Evolutionary conservation across 345 rosid genomes (phyloP).

Genomic region (Sonneratia alba): DNA sequence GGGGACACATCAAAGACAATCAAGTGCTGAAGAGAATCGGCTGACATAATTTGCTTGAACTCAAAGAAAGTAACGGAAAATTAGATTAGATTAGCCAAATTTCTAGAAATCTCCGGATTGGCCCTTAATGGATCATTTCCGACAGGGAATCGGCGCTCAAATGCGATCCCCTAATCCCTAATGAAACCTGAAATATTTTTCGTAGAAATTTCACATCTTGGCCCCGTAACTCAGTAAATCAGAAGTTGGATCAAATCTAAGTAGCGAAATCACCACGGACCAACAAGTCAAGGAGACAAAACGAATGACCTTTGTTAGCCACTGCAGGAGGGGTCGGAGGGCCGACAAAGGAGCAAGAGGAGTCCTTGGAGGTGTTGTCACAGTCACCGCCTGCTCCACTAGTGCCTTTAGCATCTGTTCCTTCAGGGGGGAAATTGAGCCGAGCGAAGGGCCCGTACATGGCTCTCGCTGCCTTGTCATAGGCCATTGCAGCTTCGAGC

Average conservation of each 20-base stretch:
- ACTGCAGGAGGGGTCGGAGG: constrained; percentile 2
- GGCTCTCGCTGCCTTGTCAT: constrained; percentile 18
- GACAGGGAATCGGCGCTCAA: background rate
- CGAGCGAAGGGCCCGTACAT: constrained; percentile 22
- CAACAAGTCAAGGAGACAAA: background rate
- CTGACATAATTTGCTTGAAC: background rate
- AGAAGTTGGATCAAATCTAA: background rate
- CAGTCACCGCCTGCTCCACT: background rate
- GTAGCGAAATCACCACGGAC: background rate
- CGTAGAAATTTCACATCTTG: background rate
- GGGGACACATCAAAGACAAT: background rate
- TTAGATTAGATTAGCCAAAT: background rate
- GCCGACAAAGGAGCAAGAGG: constrained; percentile 9
- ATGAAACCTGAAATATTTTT: background rate
- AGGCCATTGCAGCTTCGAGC: constrained; percentile 19
- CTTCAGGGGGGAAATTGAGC: constrained; percentile 13
- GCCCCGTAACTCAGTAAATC: background rate
- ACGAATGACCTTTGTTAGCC: background rate
- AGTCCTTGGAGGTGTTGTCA: constrained; percentile 6
- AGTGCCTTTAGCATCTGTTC: background rate
- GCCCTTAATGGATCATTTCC: too few relatives aligned
- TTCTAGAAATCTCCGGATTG: background rate
- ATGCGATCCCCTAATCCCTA: background rate
- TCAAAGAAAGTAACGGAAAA: background rate
- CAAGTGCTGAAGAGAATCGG: background rate